These are phyloP conservation scores for Sugiyamaella boreocaroliniensis DNA, from an alignment of 805 yeast genomes.

Conservation along the genomic window DNA sequence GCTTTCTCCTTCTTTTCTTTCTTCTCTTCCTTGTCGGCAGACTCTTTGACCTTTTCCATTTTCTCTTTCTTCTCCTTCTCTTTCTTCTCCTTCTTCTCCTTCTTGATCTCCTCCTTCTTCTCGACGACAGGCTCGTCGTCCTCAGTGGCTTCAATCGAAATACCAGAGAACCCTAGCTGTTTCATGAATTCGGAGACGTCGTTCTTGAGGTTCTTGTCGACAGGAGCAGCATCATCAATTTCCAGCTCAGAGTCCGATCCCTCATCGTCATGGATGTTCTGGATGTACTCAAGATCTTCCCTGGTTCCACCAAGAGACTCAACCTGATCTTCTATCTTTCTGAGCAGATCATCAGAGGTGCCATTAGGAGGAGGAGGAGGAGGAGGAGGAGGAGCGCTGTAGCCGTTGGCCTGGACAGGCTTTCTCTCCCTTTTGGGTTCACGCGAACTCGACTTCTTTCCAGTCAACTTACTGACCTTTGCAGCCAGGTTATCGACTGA, in stretches of 20 bases:
- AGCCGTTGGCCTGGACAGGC: slow-evolving; percentile 1
- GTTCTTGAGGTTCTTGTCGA: slow-evolving; percentile 34
- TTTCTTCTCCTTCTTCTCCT: slow-evolving; percentile 20
- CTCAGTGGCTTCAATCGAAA: background rate
- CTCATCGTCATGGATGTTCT: slow-evolving; percentile 40
- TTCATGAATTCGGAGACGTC: slow-evolving; percentile 61
- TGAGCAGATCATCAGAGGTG: background rate
- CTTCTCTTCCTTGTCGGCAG: no score
- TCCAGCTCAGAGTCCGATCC: slow-evolving; percentile 25
- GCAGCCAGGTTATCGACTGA: slow-evolving; percentile 14
- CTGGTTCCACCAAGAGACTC: slow-evolving; percentile 70
- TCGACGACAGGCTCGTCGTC: slow-evolving; percentile 21
- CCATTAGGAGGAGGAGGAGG: no score
- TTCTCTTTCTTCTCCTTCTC: slow-evolving; percentile 20
- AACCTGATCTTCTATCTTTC: background rate
- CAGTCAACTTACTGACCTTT: slow-evolving; percentile 17
- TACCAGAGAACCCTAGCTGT: slow-evolving; percentile 53
- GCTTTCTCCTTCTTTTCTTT: slow-evolving; percentile 23
- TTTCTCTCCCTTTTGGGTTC: slow-evolving; percentile 9
- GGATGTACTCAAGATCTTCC: slow-evolving; percentile 63
- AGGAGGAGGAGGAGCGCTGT: no score
- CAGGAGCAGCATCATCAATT: slow-evolving; percentile 5
- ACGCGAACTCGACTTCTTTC: slow-evolving; percentile 11
- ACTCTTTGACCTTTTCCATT: slow-evolving; percentile 18
- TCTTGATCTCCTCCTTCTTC: slow-evolving; percentile 27